Conservation (phyloP, 345 rosid species). For the Citrus hindsii region DNA sequence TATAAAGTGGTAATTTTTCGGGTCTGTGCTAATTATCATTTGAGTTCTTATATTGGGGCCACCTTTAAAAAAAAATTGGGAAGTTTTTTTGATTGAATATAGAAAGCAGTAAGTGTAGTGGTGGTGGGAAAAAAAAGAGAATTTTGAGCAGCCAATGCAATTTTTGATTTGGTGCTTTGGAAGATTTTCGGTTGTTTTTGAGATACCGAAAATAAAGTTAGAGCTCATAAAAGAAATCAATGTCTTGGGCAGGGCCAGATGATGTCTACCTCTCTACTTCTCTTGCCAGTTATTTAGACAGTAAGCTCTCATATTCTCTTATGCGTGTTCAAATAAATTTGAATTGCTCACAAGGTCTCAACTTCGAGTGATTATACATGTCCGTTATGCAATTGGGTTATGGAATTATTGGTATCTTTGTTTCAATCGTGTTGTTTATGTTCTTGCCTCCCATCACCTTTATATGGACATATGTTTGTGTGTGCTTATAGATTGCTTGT, state of each 20-base stretch:
- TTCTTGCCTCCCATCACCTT: neutral
- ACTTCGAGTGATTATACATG: neutral
- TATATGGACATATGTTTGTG: slow-evolving; percentile 1
- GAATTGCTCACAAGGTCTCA: neutral
- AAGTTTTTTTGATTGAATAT: neutral
- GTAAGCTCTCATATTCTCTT: slow-evolving; percentile 34
- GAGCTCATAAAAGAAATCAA: slow-evolving; percentile 25
- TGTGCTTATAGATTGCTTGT: neutral
- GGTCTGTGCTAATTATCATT: neutral
- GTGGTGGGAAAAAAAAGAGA: neutral
- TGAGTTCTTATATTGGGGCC: neutral
- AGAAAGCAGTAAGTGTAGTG: neutral
- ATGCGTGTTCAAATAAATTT: neutral
- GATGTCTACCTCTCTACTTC: slow-evolving; percentile 89
- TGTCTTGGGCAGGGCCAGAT: slow-evolving; percentile 88
- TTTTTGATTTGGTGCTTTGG: slow-evolving; percentile 28
- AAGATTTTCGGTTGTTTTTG: slow-evolving; percentile 32
- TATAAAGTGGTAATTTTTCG: neutral
- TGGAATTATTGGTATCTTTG: neutral
- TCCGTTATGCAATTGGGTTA: neutral
- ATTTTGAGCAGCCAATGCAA: slow-evolving; percentile 38
- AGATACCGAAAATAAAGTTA: slow-evolving; percentile 38
- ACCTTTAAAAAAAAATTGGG: neutral
- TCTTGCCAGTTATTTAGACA: slow-evolving; percentile 86
- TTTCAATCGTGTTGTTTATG: neutral